Conservation (phyloP, 2,329 filamentous ascomycete species). For the Bipolaris bicolor region DNA sequence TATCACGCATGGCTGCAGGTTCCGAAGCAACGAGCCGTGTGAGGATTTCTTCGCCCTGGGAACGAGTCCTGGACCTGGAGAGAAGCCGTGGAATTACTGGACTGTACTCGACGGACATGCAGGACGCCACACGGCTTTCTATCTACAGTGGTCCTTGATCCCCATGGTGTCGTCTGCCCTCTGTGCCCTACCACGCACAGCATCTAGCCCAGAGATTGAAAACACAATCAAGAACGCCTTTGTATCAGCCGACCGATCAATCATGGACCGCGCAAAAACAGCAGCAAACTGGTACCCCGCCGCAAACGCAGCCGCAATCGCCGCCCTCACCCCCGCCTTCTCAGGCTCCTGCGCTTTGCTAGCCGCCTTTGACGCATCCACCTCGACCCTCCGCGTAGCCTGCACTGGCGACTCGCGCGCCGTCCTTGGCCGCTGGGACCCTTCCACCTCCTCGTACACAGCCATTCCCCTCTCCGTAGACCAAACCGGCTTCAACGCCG, state of each 20-base stretch:
- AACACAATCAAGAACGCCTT: conserved; percentile 65
- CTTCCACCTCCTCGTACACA: conserved; percentile 55
- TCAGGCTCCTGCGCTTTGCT: conserved; percentile 69
- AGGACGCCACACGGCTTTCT: conserved; percentile 52
- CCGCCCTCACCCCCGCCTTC: conserved; percentile 48
- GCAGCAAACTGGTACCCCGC: conserved; percentile 50
- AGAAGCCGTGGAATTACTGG: conserved; percentile 47
- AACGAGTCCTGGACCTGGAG: conserved; percentile 36
- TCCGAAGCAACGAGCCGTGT: conserved; percentile 40
- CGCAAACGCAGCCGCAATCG: conserved; percentile 36
- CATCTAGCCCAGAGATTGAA: conserved; percentile 58
- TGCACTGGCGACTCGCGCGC: conserved; percentile 72
- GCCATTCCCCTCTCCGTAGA: conserved; percentile 65
- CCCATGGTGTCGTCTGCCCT: conserved; percentile 52
- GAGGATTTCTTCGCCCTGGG: conserved; percentile 44
- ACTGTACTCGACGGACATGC: conserved; percentile 60
- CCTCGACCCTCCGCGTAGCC: conserved; percentile 64
- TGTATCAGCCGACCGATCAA: conserved; percentile 62
- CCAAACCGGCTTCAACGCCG: conserved; percentile 68
- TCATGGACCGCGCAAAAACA: conserved; percentile 52
- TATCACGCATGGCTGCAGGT: conserved; percentile 41
- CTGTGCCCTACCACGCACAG: conserved; percentile 31
- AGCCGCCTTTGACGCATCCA: conserved; percentile 64
- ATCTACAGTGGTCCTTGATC: conserved; percentile 52
- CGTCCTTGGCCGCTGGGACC: conserved; percentile 62